Base-by-base conservation (phyloP, 2,329 filamentous ascomycete genomes). In the Daldinia sp. region DNA sequence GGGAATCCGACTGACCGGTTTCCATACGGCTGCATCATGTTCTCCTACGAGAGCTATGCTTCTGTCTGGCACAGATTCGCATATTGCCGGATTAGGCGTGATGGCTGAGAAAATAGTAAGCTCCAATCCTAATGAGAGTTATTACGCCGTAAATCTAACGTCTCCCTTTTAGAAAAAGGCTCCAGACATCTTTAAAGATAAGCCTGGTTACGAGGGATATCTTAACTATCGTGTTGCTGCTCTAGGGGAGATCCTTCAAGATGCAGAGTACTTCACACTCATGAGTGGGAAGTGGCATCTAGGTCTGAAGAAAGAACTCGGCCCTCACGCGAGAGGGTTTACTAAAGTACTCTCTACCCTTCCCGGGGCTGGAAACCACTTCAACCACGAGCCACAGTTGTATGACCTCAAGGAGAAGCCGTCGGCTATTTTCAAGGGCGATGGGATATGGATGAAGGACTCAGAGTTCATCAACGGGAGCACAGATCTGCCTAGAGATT, bases 211-310 rank as follows among this genome's bases (percentile, higher is more conserved):
- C 59, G 85, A 88, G 73, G 86, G 86, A 4, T 88, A 88, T 69
- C 78, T 88, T 48, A 88, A 88, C 48, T 82, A 85, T 68, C 79
- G 82, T 1, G 86, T 88, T 13, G 86, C 81, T 2, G 81, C 85
- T 6, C 74, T 88, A 23, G 84, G 85, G 0, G 86, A 89, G 71
- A 77, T 89, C 3, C 79, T 89, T 4, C 82, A 80, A n/a, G 86
- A 88, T 70, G 81, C 79, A 9, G 87, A 86, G 15, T 89, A 89
- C 72, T 81, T 85, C 54, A 89, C 86, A 1, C 69, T 87, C 13
- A 87, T 89, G 83, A 78, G 83, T 9, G 87, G 87, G 0, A 89
- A 89, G 74, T 88, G 86, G 86, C 85, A 88, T 75, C 78, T 88
- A 10, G 85, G 85, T 0, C 75, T 87, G 6, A 86, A 83, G 0